These are phyloP conservation scores for Micractinium sp. DNA, from an alignment of 139 green algal species.

Conservation along the genomic window DNA sequence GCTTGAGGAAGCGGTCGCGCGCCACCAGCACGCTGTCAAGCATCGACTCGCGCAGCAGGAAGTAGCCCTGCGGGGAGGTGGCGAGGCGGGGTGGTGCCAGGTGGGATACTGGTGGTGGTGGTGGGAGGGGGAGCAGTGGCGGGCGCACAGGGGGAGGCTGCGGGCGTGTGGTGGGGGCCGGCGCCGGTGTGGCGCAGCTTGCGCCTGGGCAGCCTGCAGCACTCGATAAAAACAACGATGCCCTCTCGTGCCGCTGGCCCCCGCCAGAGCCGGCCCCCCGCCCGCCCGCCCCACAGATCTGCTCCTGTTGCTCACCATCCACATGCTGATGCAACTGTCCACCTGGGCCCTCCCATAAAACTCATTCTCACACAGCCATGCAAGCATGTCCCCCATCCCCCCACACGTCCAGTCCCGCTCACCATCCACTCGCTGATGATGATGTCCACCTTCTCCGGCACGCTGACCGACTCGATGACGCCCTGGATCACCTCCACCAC, in stretches of 20 bases:
- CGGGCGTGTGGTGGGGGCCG: background rate
- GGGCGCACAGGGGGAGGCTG: background rate
- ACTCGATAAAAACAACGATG: too few species aligned
- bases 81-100: background rate
- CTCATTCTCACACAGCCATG: background rate
- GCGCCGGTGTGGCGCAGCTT: background rate
- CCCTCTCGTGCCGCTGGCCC: too few species aligned
- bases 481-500: slow-evolving; percentile 95
- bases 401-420: background rate
- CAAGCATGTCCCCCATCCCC: background rate
- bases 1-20: slow-evolving; percentile 91
- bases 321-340: too few species aligned
- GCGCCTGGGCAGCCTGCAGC: background rate
- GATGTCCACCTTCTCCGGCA: slow-evolving; percentile 99
- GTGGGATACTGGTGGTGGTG: background rate
- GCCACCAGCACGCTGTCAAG: slow-evolving; percentile 94
- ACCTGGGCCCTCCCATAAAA: background rate
- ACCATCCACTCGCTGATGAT: slow-evolving; percentile 91
- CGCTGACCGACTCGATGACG: slow-evolving; percentile 89
- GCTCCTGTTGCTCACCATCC: too few species aligned
- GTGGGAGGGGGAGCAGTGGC: background rate
- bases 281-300: too few species aligned
- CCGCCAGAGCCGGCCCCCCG: too few species aligned
- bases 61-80: slow-evolving; percentile 75
- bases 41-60: slow-evolving; percentile 96